phyloP scores from a whole-genome alignment of 1,284 basidiomycete species.

The Cutaneotrichosporon sp. region DNA sequence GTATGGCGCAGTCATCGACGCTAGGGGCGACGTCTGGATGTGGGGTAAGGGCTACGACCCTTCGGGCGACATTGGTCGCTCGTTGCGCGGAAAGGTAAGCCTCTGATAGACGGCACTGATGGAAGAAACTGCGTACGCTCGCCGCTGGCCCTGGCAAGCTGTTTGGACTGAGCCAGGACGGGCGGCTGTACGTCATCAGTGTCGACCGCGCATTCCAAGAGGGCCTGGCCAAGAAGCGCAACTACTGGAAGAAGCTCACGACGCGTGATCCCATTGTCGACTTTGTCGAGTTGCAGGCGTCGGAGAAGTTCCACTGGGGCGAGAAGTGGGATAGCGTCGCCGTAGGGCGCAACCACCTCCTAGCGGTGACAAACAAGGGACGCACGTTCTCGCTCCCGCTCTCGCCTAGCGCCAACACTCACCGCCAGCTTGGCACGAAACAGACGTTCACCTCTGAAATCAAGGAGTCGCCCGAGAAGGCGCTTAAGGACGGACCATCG shows the following conservation, averaged over 20 bases:
- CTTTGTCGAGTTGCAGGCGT: constrained; percentile 53
- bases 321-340: constrained; percentile 70
- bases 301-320: constrained; percentile 59
- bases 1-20: constrained; percentile 81
- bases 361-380: constrained; percentile 78
- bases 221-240: constrained; percentile 30
- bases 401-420: constrained; percentile 71
- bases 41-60: constrained; percentile 68
- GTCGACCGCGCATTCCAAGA: constrained; percentile 54
- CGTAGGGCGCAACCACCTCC: constrained; percentile 74
- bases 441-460: constrained; percentile 58
- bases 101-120: neutral
- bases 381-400: constrained; percentile 78
- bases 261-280: constrained; percentile 48
- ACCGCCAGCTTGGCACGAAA: constrained; percentile 79
- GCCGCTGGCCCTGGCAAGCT: constrained; percentile 61
- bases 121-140: constrained; percentile 66
- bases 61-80: constrained; percentile 53
- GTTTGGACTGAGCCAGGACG: constrained; percentile 68
- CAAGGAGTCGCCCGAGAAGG: constrained; percentile 22
- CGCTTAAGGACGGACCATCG: constrained; percentile 34
- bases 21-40: constrained; percentile 81
- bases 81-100: constrained; percentile 68
- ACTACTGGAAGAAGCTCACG: constrained; percentile 42
- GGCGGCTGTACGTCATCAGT: constrained; percentile 69